phyloP scores from a whole-genome alignment of 208 protist genomes.

The Lotmaria passim region DNA sequence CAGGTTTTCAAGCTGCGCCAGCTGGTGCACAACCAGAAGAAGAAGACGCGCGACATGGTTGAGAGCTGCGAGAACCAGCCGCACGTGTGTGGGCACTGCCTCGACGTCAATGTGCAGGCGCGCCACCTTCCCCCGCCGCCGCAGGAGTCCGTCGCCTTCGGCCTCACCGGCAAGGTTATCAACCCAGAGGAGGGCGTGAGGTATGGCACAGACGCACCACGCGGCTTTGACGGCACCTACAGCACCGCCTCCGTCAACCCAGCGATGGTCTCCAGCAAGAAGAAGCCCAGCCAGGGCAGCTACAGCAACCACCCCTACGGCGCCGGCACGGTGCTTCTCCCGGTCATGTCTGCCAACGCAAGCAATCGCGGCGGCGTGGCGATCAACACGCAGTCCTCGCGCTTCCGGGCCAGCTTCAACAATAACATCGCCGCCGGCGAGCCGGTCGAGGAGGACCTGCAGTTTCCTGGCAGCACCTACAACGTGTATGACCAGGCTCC shows the following conservation, averaged over 20 bases:
- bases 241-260: constrained; percentile 34
- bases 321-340: constrained; percentile 75
- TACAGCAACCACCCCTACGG: constrained; percentile 84
- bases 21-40: constrained; percentile 72
- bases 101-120: constrained; percentile 72
- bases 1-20: constrained; percentile 64
- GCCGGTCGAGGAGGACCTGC: constrained; percentile 49
- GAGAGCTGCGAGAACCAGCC: constrained; percentile 60
- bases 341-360: constrained; percentile 34
- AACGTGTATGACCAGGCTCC: constrained; percentile 65
- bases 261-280: constrained; percentile 34
- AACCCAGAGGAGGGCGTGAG: constrained; percentile 62
- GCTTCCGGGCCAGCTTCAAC: constrained; percentile 54
- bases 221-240: constrained; percentile 52
- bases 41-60: constrained; percentile 63
- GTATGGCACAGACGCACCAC: constrained; percentile 42
- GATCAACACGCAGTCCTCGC: constrained; percentile 19
- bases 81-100: constrained; percentile 75
- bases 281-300: constrained; percentile 28
- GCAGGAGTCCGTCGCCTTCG: constrained; percentile 51
- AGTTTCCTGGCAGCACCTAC: constrained; percentile 84
- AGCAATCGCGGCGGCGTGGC: background rate
- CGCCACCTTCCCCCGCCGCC: constrained; percentile 51
- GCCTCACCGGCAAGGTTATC: constrained; percentile 58
- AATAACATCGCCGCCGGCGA: constrained; percentile 61